Percentiles rank a stretch among this genome's conserved stretches.
These are phyloP conservation scores for Pseudofabraea citricarpa DNA, from an alignment of 2,329 filamentous ascomycete genomes.

Conservation along the genomic window DNA sequence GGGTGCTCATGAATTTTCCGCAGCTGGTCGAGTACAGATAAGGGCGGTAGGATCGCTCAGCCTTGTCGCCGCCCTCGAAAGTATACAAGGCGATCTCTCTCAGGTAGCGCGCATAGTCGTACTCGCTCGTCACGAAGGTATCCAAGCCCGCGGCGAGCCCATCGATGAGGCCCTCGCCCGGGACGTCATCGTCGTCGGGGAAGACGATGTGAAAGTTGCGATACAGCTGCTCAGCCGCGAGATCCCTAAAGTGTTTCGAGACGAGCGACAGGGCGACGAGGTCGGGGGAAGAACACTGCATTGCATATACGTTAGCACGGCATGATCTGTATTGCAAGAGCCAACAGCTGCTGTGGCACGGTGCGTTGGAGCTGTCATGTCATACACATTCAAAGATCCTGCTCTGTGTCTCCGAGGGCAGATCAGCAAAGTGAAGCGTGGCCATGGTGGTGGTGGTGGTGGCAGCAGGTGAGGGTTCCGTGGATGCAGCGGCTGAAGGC, in stretches of 20 bases:
- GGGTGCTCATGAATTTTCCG: slow-evolving; percentile 60
- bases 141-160: slow-evolving; percentile 53
- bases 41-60: slow-evolving; percentile 47
- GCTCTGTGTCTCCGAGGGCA: slow-evolving; percentile 27
- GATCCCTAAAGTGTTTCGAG: slow-evolving; percentile 50
- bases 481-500: too few relatives aligned
- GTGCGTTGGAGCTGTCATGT: slow-evolving; percentile 1
- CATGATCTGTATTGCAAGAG: not conserved
- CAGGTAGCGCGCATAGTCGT: slow-evolving; percentile 56
- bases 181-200: slow-evolving; percentile 51
- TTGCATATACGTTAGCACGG: slow-evolving; percentile 1
- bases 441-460: too few relatives aligned
- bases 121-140: slow-evolving; percentile 58
- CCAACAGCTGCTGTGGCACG: not conserved
- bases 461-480: too few relatives aligned
- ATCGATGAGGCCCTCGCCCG: slow-evolving; percentile 49
- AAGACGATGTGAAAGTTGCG: slow-evolving; percentile 57
- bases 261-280: slow-evolving; percentile 55
- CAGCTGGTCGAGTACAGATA: slow-evolving; percentile 52
- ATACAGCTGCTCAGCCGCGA: slow-evolving; percentile 55
- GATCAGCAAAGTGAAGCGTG: slow-evolving; percentile 9
- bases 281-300: slow-evolving; percentile 46
- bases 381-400: slow-evolving; percentile 28
- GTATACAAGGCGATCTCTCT: slow-evolving; percentile 53
- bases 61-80: slow-evolving; percentile 44